phyloP scores from a whole-genome alignment of 257 asterid species.

The Nicotiana benthamiana region DNA sequence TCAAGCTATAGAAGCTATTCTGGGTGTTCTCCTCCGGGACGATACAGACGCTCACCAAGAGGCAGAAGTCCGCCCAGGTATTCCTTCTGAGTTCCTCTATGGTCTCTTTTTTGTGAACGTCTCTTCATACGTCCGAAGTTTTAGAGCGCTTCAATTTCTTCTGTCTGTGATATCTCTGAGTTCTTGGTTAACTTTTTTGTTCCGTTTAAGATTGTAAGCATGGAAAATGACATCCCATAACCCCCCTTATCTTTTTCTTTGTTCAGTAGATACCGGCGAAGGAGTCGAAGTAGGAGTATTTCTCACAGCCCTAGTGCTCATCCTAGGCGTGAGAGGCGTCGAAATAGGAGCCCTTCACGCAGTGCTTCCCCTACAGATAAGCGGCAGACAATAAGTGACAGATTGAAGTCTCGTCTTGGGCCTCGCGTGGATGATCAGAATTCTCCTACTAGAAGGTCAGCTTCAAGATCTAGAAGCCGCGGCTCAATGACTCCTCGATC shows the following conservation, averaged over 20 bases:
- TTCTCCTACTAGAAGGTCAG: constrained; percentile 29
- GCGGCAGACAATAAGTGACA: constrained; percentile 47
- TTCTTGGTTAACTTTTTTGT: neutral
- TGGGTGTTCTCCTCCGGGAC: constrained; percentile 62
- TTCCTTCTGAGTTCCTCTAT: neutral
- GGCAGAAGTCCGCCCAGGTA: constrained; percentile 95
- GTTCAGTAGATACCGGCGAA: constrained; percentile 47
- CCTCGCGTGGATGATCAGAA: constrained; percentile 32
- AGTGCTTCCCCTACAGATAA: constrained; percentile 54
- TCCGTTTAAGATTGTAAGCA: neutral
- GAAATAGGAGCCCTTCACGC: constrained; percentile 60
- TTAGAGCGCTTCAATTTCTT: neutral
- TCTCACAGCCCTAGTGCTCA: constrained; percentile 67
- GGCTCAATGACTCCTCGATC: constrained; percentile 43
- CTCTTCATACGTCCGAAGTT: neutral
- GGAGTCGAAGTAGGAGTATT: constrained; percentile 61
- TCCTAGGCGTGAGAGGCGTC: constrained; percentile 40
- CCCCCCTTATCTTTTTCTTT: neutral
- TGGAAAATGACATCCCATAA: neutral
- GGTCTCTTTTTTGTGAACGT: neutral
- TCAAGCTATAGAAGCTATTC: constrained; percentile 54
- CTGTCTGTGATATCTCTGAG: neutral
- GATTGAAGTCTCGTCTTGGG: constrained; percentile 80
- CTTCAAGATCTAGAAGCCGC: constrained; percentile 49
- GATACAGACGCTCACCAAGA: constrained; percentile 59